phyloP scores from a whole-genome alignment of 2,329 filamentous ascomycete species.

The Orbilia javanica region DNA sequence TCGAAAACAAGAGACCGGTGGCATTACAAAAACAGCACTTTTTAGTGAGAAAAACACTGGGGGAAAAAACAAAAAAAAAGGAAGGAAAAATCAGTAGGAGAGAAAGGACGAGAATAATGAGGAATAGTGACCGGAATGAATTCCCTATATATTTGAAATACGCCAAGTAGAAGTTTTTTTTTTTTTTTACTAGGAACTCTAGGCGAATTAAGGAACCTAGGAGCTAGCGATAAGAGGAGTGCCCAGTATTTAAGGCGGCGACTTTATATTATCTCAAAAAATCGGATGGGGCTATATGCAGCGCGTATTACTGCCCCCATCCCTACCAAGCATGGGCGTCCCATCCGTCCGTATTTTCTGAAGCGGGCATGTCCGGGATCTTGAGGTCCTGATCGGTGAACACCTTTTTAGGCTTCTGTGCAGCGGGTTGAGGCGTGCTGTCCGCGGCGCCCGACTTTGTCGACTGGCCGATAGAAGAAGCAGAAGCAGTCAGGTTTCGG shows the following conservation, averaged over 20 bases:
- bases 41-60: slow-evolving; percentile 14
- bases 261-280: background rate
- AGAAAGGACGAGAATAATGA: background rate
- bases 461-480: slow-evolving; percentile 16
- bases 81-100: slow-evolving; percentile 3
- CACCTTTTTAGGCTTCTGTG: slow-evolving; percentile 29
- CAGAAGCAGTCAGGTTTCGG: slow-evolving; percentile 39
- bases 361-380: slow-evolving; percentile 44
- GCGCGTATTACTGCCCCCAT: slow-evolving; percentile 7
- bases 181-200: too few species aligned
- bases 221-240: background rate
- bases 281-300: background rate
- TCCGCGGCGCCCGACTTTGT: background rate
- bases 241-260: background rate
- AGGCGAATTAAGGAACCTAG: background rate
- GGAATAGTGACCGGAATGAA: too few species aligned
- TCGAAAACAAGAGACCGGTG: slow-evolving; percentile 8
- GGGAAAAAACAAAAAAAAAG: background rate
- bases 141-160: background rate
- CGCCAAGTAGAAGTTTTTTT: background rate
- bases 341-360: slow-evolving; percentile 42
- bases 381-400: slow-evolving; percentile 45
- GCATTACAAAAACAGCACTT: slow-evolving; percentile 34
- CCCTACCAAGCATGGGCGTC: slow-evolving; percentile 54
- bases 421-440: slow-evolving; percentile 13